Evolutionary conservation across 2,329 filamentous ascomycete genomes (phyloP).

Genomic region (Calonectria leucothoes): DNA sequence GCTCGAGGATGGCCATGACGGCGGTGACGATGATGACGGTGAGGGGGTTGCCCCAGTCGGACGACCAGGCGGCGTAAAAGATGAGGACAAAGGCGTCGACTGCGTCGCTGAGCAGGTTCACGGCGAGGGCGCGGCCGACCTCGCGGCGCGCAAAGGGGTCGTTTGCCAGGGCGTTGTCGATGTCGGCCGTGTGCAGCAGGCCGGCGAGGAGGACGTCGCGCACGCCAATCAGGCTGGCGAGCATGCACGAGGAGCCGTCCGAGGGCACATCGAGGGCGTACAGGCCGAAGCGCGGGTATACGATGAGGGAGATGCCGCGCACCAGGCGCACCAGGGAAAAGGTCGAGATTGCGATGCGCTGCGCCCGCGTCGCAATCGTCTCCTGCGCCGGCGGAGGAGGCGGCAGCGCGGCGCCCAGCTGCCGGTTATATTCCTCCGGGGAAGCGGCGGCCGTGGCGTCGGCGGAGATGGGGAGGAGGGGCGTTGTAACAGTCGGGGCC

Average conservation of each 20-base stretch:
- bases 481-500: slow-evolving; percentile 36
- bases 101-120: slow-evolving; percentile 47
- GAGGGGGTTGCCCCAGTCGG: slow-evolving; percentile 44
- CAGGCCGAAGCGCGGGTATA: slow-evolving; percentile 43
- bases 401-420: background rate
- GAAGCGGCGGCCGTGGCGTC: slow-evolving; percentile 33
- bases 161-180: slow-evolving; percentile 2
- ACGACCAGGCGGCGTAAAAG: slow-evolving; percentile 47
- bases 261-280: slow-evolving; percentile 44
- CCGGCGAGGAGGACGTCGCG: slow-evolving; percentile 47
- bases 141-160: slow-evolving; percentile 38
- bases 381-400: no score
- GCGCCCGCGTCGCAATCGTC: slow-evolving; percentile 32
- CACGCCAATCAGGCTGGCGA: slow-evolving; percentile 46
- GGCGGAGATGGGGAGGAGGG: slow-evolving; percentile 41
- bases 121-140: slow-evolving; percentile 44
- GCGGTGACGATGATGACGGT: slow-evolving; percentile 44
- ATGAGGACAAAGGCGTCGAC: slow-evolving; percentile 49
- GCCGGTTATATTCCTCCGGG: background rate
- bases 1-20: slow-evolving; percentile 46
- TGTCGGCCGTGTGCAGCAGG: slow-evolving; percentile 42
- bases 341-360: slow-evolving; percentile 36
- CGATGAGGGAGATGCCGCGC: slow-evolving; percentile 44
- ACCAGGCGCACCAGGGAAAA: slow-evolving; percentile 42
- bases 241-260: slow-evolving; percentile 42